These are phyloP conservation scores for Leptodontidium sp. DNA, from an alignment of 2,329 filamentous ascomycete species.

Conservation along the genomic window DNA sequence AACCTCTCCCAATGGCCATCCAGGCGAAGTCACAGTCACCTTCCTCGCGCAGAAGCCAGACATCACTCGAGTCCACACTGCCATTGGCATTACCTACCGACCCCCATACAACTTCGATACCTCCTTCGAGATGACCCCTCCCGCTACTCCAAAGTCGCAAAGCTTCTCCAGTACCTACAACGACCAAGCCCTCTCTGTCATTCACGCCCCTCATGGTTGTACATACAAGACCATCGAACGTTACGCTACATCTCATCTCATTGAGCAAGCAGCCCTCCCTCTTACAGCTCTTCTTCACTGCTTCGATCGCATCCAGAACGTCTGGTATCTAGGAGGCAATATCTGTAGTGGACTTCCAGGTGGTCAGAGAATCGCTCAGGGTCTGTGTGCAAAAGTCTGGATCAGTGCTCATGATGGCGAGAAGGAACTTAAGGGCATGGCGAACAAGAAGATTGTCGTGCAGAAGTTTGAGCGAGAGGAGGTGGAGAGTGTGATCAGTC, in stretches of 20 bases:
- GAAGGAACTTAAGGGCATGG: constrained; percentile 62
- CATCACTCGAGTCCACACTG: constrained; percentile 67
- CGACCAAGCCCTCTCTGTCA: constrained; percentile 60
- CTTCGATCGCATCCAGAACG: constrained; percentile 65
- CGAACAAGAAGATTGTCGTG: constrained; percentile 59
- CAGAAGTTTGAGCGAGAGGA: constrained; percentile 55
- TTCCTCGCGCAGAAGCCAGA: constrained; percentile 69
- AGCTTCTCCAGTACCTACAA: constrained; percentile 43
- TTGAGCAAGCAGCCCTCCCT: constrained; percentile 63
- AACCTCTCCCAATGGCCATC: constrained; percentile 57
- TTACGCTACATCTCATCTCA: constrained; percentile 65
- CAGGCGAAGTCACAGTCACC: constrained; percentile 76
- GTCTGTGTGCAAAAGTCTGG: constrained; percentile 64
- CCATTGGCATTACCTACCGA: constrained; percentile 76
- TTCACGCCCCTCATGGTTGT: constrained; percentile 72
- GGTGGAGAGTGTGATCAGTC: constrained; percentile 50
- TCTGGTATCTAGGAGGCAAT: constrained; percentile 68
- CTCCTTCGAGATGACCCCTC: constrained; percentile 23
- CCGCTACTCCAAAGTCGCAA: constrained; percentile 19
- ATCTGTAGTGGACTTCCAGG: constrained; percentile 64
- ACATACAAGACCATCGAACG: constrained; percentile 60
- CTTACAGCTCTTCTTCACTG: constrained; percentile 71
- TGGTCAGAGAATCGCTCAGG: constrained; percentile 63
- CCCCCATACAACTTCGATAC: background rate
- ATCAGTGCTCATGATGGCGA: constrained; percentile 68